A percentile compares a stretch with the other conserved stretches of the same genome.
phyloP scores from a whole-genome alignment of 352 stramenopile species.

The Phytophthora colocasiae region DNA sequence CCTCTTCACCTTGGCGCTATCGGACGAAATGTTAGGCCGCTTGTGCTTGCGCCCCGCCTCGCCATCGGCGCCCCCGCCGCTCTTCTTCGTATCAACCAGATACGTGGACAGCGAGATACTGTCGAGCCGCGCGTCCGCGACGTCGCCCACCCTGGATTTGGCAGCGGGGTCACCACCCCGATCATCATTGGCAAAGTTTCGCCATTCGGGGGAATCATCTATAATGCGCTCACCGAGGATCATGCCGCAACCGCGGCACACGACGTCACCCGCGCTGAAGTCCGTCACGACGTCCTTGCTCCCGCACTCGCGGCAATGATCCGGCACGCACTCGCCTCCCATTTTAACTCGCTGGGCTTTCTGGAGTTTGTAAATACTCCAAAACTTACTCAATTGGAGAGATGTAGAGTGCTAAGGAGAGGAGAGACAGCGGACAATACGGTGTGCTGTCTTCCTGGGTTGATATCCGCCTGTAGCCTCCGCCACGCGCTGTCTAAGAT shows the following conservation, averaged over 20 bases:
- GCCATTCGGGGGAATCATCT: conserved; percentile 89
- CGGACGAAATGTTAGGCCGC: conserved; percentile 64
- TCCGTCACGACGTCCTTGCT: conserved; percentile 84
- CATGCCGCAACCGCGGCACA: conserved; percentile 84
- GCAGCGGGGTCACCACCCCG: conserved; percentile 76
- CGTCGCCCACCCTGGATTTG: conserved; percentile 85
- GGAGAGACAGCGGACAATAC: conserved; percentile 18
- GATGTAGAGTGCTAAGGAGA: conserved; percentile 9
- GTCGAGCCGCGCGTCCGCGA: conserved; percentile 65
- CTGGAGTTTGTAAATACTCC: too few species aligned
- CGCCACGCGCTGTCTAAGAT: conserved; percentile 20
- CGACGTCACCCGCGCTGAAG: conserved; percentile 80
- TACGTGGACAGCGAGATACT: conserved; percentile 71
- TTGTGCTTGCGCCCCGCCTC: conserved; percentile 50
- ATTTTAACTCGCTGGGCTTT: conserved; percentile 26
- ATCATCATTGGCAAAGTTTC: conserved; percentile 90
- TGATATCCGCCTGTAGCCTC: conserved; percentile 8
- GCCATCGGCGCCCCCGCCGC: conserved; percentile 27
- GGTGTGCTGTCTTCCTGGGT: conserved; percentile 4
- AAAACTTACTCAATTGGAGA: background rate
- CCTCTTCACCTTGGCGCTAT: conserved; percentile 63
- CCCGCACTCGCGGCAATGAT: conserved; percentile 71
- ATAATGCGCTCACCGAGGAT: conserved; percentile 90
- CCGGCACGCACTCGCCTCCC: conserved; percentile 70
- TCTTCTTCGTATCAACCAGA: conserved; percentile 66